Evolutionary conservation across 2,329 filamentous ascomycete genomes (phyloP).

Genomic region (Monilinia polystroma): DNA sequence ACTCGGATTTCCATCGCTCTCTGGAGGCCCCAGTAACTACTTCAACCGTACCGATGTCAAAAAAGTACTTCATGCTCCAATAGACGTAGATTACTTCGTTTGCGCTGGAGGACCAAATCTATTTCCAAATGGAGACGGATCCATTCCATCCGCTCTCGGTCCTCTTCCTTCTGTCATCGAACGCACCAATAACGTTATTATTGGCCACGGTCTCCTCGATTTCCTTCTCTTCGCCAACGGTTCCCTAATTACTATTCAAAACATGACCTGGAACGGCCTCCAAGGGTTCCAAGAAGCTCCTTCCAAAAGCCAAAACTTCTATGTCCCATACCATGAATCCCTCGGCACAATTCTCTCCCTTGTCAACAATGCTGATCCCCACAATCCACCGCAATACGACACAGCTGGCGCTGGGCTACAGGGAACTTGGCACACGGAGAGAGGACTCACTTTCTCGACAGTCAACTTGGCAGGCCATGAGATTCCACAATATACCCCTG

Average conservation of each 20-base stretch:
- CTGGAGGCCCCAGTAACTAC: slow-evolving; percentile 55
- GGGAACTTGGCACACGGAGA: slow-evolving; percentile 59
- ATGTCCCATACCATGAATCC: slow-evolving; percentile 45
- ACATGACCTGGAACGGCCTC: slow-evolving; percentile 67
- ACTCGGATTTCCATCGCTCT: slow-evolving; percentile 47
- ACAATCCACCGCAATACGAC: slow-evolving; percentile 29
- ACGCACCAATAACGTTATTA: slow-evolving; percentile 57
- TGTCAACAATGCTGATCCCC: slow-evolving; percentile 27
- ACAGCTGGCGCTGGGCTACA: slow-evolving; percentile 36
- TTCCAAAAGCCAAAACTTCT: slow-evolving; percentile 31
- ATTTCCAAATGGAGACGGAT: slow-evolving; percentile 48
- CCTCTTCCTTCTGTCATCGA: slow-evolving; percentile 61
- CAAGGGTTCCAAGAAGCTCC: slow-evolving; percentile 57
- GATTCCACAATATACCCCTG: slow-evolving; percentile 56
- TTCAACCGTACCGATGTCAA: slow-evolving; percentile 63
- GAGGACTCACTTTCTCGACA: slow-evolving; percentile 60
- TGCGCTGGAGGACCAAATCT: slow-evolving; percentile 51
- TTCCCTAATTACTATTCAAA: slow-evolving; percentile 63
- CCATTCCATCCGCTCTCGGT: slow-evolving; percentile 48
- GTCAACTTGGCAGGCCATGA: slow-evolving; percentile 56
- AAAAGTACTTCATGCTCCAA: slow-evolving; percentile 57
- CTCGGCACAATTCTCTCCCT: slow-evolving; percentile 50
- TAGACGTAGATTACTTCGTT: slow-evolving; percentile 49
- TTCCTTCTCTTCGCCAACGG: slow-evolving; percentile 63
- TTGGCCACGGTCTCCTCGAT: slow-evolving; percentile 62